Conservation (phyloP, 305 asterid species). For the Fraxinus velutina region DNA sequence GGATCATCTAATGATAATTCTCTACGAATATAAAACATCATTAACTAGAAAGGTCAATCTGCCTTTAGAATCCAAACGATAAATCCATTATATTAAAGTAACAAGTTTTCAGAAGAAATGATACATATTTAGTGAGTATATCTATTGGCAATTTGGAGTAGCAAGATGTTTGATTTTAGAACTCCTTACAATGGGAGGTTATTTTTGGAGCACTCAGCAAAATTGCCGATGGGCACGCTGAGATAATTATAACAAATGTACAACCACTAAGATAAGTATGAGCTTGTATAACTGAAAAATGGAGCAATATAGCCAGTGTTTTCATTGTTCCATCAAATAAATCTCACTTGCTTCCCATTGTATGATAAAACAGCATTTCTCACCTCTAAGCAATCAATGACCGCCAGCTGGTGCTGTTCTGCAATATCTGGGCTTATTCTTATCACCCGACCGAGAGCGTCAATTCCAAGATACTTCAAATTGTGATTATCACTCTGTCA, state of each 20-base stretch:
- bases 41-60: background rate
- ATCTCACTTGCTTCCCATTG: background rate
- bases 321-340: background rate
- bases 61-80: background rate
- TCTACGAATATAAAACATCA: background rate
- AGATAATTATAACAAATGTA: background rate
- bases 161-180: background rate
- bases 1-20: background rate
- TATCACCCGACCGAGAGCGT: constrained; percentile 93
- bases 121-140: background rate
- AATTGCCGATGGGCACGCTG: background rate
- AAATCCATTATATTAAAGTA: background rate
- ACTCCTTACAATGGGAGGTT: background rate
- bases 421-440: constrained; percentile 94
- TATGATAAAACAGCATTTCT: constrained; percentile 18
- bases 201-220: background rate
- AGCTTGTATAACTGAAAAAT: background rate
- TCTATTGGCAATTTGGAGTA: background rate
- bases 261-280: background rate
- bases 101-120: background rate
- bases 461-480: constrained; percentile 96
- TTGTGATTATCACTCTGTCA: constrained; percentile 97
- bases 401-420: constrained; percentile 97
- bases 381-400: constrained; percentile 98
- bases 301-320: background rate